Conservation (phyloP, 495 filamentous ascomycete genomes). For the Beverwykella pulmonaria region DNA sequence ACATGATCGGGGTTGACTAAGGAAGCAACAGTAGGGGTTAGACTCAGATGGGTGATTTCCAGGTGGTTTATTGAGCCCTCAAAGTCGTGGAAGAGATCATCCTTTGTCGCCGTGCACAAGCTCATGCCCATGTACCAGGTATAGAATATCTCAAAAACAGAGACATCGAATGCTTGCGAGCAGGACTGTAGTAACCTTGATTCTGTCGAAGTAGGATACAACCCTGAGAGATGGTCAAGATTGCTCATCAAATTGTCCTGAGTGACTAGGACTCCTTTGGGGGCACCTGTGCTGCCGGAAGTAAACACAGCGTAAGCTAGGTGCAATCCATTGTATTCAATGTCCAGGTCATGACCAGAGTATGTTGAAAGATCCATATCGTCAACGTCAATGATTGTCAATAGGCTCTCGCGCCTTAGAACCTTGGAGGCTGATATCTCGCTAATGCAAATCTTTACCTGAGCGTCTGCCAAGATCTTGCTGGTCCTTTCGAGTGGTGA, state of each 20-base stretch:
- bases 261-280: conserved; percentile 72
- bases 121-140: conserved; percentile 73
- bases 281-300: conserved; percentile 65
- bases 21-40: conserved; percentile 77
- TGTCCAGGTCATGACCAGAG: conserved; percentile 21
- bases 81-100: conserved; percentile 65
- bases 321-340: conserved; percentile 31
- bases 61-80: conserved; percentile 60
- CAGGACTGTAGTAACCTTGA: conserved; percentile 70
- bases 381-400: conserved; percentile 38
- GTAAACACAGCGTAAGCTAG: conserved; percentile 63
- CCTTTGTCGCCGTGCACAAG: conserved; percentile 68
- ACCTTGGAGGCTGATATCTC: conserved; percentile 11
- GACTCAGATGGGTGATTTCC: conserved; percentile 70
- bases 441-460: conserved; percentile 53
- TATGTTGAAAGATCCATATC: conserved; percentile 19
- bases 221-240: conserved; percentile 57
- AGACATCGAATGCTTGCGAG: conserved; percentile 74
- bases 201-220: conserved; percentile 57
- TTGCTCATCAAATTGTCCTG: conserved; percentile 70
- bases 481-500: conserved; percentile 59
- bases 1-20: conserved; percentile 63
- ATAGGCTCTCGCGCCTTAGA: conserved; percentile 10
- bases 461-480: conserved; percentile 58
- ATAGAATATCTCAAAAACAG: conserved; percentile 81